Conservation (phyloP, 768 basidiomycete species). For the Austroboletus festivus region DNA sequence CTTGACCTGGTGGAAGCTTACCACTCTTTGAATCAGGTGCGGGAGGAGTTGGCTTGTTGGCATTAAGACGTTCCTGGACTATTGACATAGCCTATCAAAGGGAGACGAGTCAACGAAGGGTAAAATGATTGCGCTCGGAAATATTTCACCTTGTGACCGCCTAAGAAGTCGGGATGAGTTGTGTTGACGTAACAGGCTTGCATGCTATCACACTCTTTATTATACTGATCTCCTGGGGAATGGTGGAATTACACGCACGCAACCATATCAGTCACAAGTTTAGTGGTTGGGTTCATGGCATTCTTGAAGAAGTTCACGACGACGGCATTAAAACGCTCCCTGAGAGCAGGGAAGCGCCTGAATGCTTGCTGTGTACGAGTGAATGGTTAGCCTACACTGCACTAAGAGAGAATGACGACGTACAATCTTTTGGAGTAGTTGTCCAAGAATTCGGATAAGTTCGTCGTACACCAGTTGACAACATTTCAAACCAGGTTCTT, state of each 20-base stretch:
- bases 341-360: conserved; percentile 93
- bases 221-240: not conserved
- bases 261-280: conserved; percentile 91
- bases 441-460: conserved; percentile 91
- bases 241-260: conserved; percentile 49
- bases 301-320: conserved; percentile 97
- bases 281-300: conserved; percentile 90
- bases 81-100: conserved; percentile 75
- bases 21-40: conserved; percentile 64
- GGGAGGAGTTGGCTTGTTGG: conserved; percentile 66
- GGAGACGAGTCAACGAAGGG: conserved; percentile 1
- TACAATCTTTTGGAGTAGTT: conserved; percentile 87
- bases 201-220: conserved; percentile 55
- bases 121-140: not conserved
- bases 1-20: conserved; percentile 54
- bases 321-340: conserved; percentile 92
- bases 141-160: conserved; percentile 74
- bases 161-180: conserved; percentile 97
- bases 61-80: conserved; percentile 77
- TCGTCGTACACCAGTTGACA: conserved; percentile 97
- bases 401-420: conserved; percentile 24
- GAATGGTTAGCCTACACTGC: not conserved
- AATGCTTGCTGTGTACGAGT: conserved; percentile 73
- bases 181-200: conserved; percentile 99
- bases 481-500: conserved; percentile 91